Base-by-base conservation (phyloP, 2,329 filamentous ascomycete genomes). In the Colletotrichum viniferum region DNA sequence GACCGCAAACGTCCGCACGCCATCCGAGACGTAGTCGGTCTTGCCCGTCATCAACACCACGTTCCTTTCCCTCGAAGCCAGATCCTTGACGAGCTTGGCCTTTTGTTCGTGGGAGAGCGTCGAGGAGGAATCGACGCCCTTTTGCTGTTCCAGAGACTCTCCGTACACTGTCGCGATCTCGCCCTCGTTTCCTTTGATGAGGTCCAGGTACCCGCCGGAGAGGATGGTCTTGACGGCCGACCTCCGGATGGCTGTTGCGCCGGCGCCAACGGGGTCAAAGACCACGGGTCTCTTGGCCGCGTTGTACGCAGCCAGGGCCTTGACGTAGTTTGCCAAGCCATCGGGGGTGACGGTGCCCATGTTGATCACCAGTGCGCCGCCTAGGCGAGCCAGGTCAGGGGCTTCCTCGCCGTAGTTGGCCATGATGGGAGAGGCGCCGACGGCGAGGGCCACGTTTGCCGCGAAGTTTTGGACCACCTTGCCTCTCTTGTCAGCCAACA, bases 351-450 rank as follows among this genome's bases (percentile, higher is more conserved):
- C 92, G 1, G 95, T 98, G 32, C 96, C 96, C 95, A 98, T 98
- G 85, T 98, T 98, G 81, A 98, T 90, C 61, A 98, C 94, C 2
- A 98, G 90, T 1, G 93, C 92, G 13, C 95, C 95, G 48, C 93
- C 93, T 0, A 97, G 89, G 34, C 88, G 89, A 14, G 94, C 92
- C n/a, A 98, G 89, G 81, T 98, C 96, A 9, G 86, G 83, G 0
- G 96, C 96, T 87, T 98, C 96, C 66, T 92, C 91, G 30, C 93
- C 94, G 80, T 96, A 94, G 83, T 95, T 96, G 9, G 96, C 93
- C 96, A 98, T 98, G 84, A 98, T 98, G 52, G 96, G 96, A 24
- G 94, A 97, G 14, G 94, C 94, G 43, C 96, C 96, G 68, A 97
- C 89, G 38, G 94, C 92, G 18, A 98, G 89, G 52, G 95, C 95